Evolutionary conservation across 2,329 filamentous ascomycete genomes (phyloP), one percentile per base, ranked within the genome.

Genomic region (Fusarium nanum): DNA sequence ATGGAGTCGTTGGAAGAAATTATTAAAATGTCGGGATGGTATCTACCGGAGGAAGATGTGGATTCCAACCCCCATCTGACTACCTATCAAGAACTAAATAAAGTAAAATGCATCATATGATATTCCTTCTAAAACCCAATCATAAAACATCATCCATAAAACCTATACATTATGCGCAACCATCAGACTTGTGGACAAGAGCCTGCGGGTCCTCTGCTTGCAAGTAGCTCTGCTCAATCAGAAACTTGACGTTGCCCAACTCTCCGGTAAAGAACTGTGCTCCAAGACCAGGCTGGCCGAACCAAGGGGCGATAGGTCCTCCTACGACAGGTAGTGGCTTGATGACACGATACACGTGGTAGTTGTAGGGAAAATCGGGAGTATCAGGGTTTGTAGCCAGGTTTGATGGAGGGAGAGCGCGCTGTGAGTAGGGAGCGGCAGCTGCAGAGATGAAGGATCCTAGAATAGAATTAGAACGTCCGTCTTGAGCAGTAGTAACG

Each of bases 261-360:
- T 68, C 76, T 78, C 45, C 82, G 72, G 37, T 76, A 9, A 66
- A 76, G 22, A 76, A 76, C 56, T 76, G 75, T 4, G 75, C 68
- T 20, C 84, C 84, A 40, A 84, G 77, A 0, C 85, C 85, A 0
- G 83, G 83, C 76, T 86, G 84, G 11, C 83, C 83, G 61, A 86
- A 87, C 83, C 81, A 86, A 11, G 81, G 78, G 3, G 81, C 80
- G 64, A 86, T 84, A 0, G 84, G 83, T 0, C 84, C 85, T 11
- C 81, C 74, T 0, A 78, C 58, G 0, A 84, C 83, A 5, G 73
- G 71, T 5, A 87, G 77, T 1, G 77, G 68, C 66, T 77, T 78
- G 8, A 75, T 68, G 6, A 86, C 84, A 22, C 79, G 71, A 72
- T 86, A 87, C 0, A 86, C 77, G 55, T 83, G 80, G 68, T 87